Percentiles rank a stretch among this genome's conserved stretches.
These are phyloP conservation scores for Ilex asprella DNA, from an alignment of 257 asterid species.

Conservation along the genomic window DNA sequence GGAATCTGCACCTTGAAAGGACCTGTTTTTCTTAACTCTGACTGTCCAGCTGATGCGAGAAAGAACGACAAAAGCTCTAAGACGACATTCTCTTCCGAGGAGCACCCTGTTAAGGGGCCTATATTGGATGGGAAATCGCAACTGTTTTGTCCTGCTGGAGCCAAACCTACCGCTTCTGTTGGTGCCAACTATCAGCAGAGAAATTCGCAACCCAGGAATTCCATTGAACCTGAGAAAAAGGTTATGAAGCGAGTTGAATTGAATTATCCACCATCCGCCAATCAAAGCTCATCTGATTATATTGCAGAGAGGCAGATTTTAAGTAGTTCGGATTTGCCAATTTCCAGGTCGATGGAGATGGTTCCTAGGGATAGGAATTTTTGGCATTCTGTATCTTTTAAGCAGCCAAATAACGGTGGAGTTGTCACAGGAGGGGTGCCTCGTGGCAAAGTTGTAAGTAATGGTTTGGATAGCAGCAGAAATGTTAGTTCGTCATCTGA, in stretches of 20 bases:
- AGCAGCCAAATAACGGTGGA: slow-evolving; percentile 38
- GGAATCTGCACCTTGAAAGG: slow-evolving; percentile 54
- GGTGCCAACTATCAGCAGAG: slow-evolving; percentile 38
- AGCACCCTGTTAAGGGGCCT: slow-evolving; percentile 23
- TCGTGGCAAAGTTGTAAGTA: slow-evolving; percentile 31
- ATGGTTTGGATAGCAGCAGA: slow-evolving; percentile 26
- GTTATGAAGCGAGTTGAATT: slow-evolving; percentile 46
- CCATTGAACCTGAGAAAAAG: slow-evolving; percentile 42
- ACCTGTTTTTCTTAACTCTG: slow-evolving; percentile 52
- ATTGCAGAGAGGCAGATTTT: slow-evolving; percentile 31
- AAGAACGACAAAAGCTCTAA: slow-evolving; percentile 27
- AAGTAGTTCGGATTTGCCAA: slow-evolving; percentile 2
- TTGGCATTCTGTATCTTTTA: slow-evolving; percentile 44
- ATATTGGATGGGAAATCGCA: slow-evolving; percentile 32
- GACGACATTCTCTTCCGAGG: slow-evolving; percentile 21
- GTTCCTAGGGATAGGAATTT: slow-evolving; percentile 33
- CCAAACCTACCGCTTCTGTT: slow-evolving; percentile 30
- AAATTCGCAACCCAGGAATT: slow-evolving; percentile 35
- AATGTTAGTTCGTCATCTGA: slow-evolving; percentile 23
- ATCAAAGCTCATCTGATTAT: slow-evolving; percentile 31
- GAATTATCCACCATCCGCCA: slow-evolving; percentile 38
- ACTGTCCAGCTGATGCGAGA: slow-evolving; percentile 23
- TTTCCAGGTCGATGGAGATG: slow-evolving; percentile 35
- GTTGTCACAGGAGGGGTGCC: slow-evolving; percentile 33
- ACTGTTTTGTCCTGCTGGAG: slow-evolving; percentile 37